phyloP scores from a whole-genome alignment of 768 basidiomycete species.

The Hirschioporus abietinus region DNA sequence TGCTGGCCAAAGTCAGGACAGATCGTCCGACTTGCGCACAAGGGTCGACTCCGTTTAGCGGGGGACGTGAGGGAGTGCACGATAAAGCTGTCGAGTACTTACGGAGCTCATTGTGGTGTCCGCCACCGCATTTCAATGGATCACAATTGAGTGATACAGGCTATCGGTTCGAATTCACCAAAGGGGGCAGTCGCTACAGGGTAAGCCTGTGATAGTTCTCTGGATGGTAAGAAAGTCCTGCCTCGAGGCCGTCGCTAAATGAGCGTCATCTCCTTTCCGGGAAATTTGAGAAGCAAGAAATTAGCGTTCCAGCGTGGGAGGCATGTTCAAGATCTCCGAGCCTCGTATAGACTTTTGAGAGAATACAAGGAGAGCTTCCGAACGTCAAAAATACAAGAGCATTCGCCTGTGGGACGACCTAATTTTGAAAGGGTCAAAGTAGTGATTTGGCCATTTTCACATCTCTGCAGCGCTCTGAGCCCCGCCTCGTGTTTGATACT shows the following conservation, averaged over 20 bases:
- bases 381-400: neutral
- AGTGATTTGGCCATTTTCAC: neutral
- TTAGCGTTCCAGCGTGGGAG: neutral
- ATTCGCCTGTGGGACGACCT: neutral
- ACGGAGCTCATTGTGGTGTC: neutral
- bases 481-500: neutral
- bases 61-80: neutral
- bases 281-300: conserved; percentile 1
- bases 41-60: neutral
- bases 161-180: neutral
- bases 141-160: neutral
- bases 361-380: neutral
- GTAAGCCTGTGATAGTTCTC: neutral
- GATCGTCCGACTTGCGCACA: neutral
- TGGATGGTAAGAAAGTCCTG: neutral
- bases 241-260: neutral
- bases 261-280: neutral
- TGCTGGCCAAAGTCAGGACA: neutral
- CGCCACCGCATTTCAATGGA: neutral
- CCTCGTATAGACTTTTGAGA: neutral
- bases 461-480: neutral
- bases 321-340: neutral
- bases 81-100: neutral
- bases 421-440: neutral
- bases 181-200: neutral